Conservation (phyloP, 345 rosid species). For the Combretum micranthum region DNA sequence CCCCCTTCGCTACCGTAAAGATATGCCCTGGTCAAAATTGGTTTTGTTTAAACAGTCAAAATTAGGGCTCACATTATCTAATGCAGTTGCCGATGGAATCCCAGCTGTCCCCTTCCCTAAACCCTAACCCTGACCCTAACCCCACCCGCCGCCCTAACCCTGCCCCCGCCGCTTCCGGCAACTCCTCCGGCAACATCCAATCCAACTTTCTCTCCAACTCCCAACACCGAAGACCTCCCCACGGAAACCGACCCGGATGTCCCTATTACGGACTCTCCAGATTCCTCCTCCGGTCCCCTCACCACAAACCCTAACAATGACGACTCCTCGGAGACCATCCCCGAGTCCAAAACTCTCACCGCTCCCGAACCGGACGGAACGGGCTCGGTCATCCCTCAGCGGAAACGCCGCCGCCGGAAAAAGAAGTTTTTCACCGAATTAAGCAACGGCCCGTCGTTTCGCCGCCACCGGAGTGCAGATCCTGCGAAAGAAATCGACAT, state of each 20-base stretch:
- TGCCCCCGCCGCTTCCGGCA: conserved; percentile 35
- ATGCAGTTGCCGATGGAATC: too few relatives aligned
- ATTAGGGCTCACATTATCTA: too few relatives aligned
- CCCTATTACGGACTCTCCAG: conserved; percentile 25
- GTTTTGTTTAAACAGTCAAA: too few relatives aligned
- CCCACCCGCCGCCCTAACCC: conserved; percentile 23
- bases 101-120: too few relatives aligned
- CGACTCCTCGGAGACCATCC: conserved; percentile 60
- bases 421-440: conserved; percentile 81
- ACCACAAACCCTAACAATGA: conserved; percentile 60
- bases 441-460: conserved; percentile 60
- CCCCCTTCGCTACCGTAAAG: too few relatives aligned
- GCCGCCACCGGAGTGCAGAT: conserved; percentile 42
- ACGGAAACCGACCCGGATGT: conserved; percentile 32
- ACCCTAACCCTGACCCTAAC: neutral
- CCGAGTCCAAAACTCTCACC: conserved; percentile 35
- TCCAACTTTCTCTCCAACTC: conserved; percentile 22
- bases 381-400: conserved; percentile 34
- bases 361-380: conserved; percentile 40
- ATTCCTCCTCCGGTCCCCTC: conserved; percentile 30
- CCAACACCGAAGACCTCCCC: conserved; percentile 23
- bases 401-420: conserved; percentile 73
- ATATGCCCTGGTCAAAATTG: too few relatives aligned
- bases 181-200: conserved; percentile 31
- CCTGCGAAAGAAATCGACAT: conserved; percentile 64